phyloP scores from a whole-genome alignment of 148 eudicot genomes.

The Chenopodium suecicum region DNA sequence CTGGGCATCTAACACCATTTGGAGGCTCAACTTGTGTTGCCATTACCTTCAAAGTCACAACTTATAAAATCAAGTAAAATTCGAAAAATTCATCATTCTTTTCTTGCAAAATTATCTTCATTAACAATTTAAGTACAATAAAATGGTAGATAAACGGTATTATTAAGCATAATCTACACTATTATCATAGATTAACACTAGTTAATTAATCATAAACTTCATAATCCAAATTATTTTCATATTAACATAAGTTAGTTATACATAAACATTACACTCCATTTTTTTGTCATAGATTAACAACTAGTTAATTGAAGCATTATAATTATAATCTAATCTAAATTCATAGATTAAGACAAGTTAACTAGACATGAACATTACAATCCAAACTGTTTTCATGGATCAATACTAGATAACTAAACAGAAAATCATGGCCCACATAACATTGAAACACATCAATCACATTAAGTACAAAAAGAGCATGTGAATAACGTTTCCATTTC shows the following conservation, averaged over 20 bases:
- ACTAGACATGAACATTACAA: background rate
- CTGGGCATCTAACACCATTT: constrained; percentile 45
- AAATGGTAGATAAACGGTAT: background rate
- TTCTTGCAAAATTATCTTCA: background rate
- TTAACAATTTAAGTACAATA: background rate
- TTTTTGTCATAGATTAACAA: background rate
- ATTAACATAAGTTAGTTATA: no score
- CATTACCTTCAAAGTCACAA: constrained; percentile 38
- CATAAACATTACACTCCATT: background rate
- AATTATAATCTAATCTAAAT: background rate
- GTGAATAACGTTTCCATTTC: constrained; percentile 3
- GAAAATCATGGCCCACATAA: constrained; percentile 5
- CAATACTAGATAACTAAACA: background rate
- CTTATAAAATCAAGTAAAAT: background rate
- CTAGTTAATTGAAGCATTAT: no score
- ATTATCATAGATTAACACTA: background rate
- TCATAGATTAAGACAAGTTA: background rate
- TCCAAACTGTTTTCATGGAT: background rate
- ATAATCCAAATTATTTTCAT: background rate
- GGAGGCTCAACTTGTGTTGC: constrained; percentile 70
- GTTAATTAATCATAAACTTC: background rate
- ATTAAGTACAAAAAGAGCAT: constrained; percentile 11
- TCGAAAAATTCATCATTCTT: background rate
- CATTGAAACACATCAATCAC: constrained; percentile 8
- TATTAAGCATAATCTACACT: background rate